Evolutionary conservation across 164 flowering plant species (phyloP).

Genomic region (Cinnamomum chago): DNA sequence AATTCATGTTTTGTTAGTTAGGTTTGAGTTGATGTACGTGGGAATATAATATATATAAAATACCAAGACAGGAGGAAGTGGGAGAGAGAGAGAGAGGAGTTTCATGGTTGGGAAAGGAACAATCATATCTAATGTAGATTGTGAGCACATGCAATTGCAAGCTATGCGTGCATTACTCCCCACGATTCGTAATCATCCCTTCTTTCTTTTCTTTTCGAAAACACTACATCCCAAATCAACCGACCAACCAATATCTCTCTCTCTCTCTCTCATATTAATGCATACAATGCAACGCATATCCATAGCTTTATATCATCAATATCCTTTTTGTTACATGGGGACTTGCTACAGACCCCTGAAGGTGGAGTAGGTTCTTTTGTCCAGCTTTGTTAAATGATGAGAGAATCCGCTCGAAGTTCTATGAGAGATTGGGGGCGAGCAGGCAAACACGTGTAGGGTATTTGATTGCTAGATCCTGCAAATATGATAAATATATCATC

Average conservation of each 20-base stretch:
- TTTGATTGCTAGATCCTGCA: background rate
- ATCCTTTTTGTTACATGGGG: background rate
- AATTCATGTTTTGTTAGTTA: background rate
- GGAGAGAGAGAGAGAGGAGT: background rate
- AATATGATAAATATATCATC: too few species aligned
- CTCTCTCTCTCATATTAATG: too few species aligned
- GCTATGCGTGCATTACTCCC: constrained; percentile 25
- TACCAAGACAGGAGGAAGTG: constrained; percentile 26
- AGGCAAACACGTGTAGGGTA: background rate
- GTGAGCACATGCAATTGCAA: constrained; percentile 55
- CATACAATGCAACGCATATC: too few species aligned
- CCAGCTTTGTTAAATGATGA: background rate
- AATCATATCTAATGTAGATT: constrained; percentile 53
- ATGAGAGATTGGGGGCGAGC: background rate
- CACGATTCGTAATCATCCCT: constrained; percentile 34
- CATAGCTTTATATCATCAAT: too few species aligned
- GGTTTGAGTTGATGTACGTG: background rate
- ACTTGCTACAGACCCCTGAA: background rate
- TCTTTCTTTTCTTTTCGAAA: background rate
- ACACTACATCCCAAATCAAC: constrained; percentile 9
- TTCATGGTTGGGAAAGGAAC: constrained; percentile 13
- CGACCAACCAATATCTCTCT: background rate
- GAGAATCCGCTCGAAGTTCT: background rate
- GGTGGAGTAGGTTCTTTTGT: background rate
- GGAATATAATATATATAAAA: constrained; percentile 8